phyloP scores from a whole-genome alignment of 768 basidiomycete genomes.

The Suillus discolor region DNA sequence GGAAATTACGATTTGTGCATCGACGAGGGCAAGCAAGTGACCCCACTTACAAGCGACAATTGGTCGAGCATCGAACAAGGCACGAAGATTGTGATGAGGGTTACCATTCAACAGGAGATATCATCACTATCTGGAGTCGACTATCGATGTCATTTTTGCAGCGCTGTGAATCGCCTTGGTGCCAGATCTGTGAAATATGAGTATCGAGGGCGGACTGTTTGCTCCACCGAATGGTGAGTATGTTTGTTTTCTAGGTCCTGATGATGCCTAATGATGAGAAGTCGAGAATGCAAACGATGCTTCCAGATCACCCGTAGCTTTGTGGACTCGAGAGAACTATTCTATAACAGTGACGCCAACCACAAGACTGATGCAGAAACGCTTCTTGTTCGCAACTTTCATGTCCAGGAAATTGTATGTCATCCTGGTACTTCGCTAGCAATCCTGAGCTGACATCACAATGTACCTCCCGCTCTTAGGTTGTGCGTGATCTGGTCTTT shows the following conservation, averaged over 20 bases:
- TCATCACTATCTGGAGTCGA: not conserved
- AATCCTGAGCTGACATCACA: not conserved
- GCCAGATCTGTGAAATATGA: slow-evolving; percentile 1
- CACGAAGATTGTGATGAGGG: slow-evolving; percentile 28
- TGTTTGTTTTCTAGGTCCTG: not conserved
- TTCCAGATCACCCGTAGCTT: slow-evolving; percentile 20
- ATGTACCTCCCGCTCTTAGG: not conserved
- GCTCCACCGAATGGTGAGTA: slow-evolving; percentile 30
- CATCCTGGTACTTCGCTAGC: not conserved
- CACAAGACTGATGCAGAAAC: not conserved
- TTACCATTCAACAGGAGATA: slow-evolving; percentile 22
- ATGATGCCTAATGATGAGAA: slow-evolving; percentile 15
- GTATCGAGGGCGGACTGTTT: not conserved
- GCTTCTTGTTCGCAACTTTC: not conserved
- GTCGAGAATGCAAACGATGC: slow-evolving; percentile 27
- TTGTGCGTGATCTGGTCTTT: not conserved
- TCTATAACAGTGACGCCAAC: not conserved
- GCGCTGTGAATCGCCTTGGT: not conserved
- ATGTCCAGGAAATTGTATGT: not conserved
- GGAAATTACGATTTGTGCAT: slow-evolving; percentile 29
- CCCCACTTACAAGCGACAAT: slow-evolving; percentile 24
- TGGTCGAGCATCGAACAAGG: slow-evolving; percentile 29
- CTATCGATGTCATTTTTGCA: slow-evolving; percentile 24
- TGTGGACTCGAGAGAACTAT: too few species aligned
- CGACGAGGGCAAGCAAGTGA: slow-evolving; percentile 23